Evolutionary conservation across 1,284 basidiomycete genomes (phyloP).

Genomic region (Cutaneotrichosporon dermatis): DNA sequence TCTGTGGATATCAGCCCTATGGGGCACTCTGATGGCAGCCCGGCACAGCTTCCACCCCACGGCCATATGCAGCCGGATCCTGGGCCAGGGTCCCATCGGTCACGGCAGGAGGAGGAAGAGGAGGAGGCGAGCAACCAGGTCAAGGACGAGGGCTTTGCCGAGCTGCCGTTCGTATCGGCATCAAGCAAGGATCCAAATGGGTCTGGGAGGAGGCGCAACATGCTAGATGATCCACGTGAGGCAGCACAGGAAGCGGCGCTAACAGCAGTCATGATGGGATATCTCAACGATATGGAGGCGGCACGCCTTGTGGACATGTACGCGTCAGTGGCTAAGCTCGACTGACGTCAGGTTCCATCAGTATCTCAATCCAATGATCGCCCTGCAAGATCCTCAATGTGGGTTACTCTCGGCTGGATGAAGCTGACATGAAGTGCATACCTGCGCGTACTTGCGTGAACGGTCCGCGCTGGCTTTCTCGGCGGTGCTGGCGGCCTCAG

Average conservation of each 20-base stretch:
- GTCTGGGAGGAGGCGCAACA: background rate
- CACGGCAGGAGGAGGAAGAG: background rate
- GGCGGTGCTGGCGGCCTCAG: constrained; percentile 69
- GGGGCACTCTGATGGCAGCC: too few species aligned
- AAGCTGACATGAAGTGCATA: constrained; percentile 12
- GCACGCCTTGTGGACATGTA: constrained; percentile 4
- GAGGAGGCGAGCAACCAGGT: background rate
- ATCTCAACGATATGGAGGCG: constrained; percentile 2
- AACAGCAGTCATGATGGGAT: background rate
- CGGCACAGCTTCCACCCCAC: background rate
- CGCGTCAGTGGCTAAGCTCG: too few species aligned
- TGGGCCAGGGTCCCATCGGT: background rate
- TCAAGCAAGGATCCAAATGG: background rate
- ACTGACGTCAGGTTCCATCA: background rate
- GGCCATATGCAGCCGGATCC: background rate
- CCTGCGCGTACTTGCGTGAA: constrained; percentile 9
- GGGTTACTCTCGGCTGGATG: too few species aligned
- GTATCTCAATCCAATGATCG: constrained; percentile 16
- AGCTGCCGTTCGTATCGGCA: background rate
- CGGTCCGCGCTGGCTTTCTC: constrained; percentile 12
- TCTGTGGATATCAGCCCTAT: too few species aligned
- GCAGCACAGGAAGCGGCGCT: background rate
- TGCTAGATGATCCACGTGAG: constrained; percentile 5
- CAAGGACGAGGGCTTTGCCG: background rate
- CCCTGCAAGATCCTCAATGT: constrained; percentile 9